phyloP scores from a whole-genome alignment of 225 moss, liverwort and hornwort genomes.

The Polytrichum formosum region DNA sequence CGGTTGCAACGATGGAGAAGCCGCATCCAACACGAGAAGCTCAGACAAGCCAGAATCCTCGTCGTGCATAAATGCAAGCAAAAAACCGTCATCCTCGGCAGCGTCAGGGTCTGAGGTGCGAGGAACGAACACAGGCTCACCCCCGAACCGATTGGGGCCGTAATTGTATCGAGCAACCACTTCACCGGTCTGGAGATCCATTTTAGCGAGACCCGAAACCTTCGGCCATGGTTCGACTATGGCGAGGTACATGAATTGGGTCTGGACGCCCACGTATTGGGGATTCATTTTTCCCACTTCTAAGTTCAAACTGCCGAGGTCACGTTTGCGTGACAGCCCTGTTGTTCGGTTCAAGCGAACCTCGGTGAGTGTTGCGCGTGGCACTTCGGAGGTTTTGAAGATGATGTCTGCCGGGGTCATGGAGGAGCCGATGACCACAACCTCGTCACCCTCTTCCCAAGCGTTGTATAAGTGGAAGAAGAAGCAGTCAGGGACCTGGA shows the following conservation, averaged over 20 bases:
- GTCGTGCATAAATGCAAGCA: conserved; percentile 76
- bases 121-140: conserved; percentile 91
- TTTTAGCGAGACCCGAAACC: conserved; percentile 85
- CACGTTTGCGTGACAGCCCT: conserved; percentile 47
- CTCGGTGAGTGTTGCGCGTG: conserved; percentile 62
- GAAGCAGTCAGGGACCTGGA: conserved; percentile 75
- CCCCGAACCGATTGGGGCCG: conserved; percentile 58
- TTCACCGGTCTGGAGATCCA: conserved; percentile 55
- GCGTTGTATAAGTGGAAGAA: conserved; percentile 92
- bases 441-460: conserved; percentile 83
- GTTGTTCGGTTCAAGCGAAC: conserved; percentile 70
- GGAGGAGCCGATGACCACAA: conserved; percentile 75
- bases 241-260: conserved; percentile 70
- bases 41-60: conserved; percentile 57
- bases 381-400: conserved; percentile 65
- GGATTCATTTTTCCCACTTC: conserved; percentile 89
- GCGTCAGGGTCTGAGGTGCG: conserved; percentile 30
- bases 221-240: conserved; percentile 94
- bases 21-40: conserved; percentile 79
- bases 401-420: conserved; percentile 92
- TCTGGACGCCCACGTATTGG: conserved; percentile 60
- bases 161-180: conserved; percentile 55
- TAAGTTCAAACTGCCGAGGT: conserved; percentile 59
- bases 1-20: conserved; percentile 52
- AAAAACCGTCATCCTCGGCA: conserved; percentile 79